A percentile compares a stretch with the other conserved stretches of the same genome.
phyloP scores from a whole-genome alignment of 1,139 yeast genomes.

The Yamadazyma dushanensis region DNA sequence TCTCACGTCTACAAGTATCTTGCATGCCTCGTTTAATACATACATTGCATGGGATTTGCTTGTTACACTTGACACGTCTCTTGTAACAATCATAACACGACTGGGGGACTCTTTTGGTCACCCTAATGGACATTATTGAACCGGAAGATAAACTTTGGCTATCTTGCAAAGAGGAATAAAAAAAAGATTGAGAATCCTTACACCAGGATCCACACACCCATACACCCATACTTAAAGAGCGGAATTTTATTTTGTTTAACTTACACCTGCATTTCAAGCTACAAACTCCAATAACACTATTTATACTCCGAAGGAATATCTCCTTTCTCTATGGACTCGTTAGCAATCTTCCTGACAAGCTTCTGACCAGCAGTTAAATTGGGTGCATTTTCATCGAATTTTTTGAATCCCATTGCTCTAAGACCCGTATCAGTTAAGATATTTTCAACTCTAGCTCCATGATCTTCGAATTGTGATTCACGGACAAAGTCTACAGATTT shows the following conservation, averaged over 20 bases:
- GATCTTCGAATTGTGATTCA: constrained; percentile 19
- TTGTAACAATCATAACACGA: constrained; percentile 26
- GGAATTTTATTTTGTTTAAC: too few relatives aligned
- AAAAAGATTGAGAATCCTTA: too few relatives aligned
- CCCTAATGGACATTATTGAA: constrained; percentile 4
- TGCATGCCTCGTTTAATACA: constrained; percentile 24
- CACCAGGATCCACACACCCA: too few relatives aligned
- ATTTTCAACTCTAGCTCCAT: constrained; percentile 16
- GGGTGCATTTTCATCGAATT: constrained; percentile 15
- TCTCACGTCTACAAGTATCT: constrained; percentile 12
- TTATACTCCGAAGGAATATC: neutral
- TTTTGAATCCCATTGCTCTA: constrained; percentile 22
- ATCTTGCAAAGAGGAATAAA: too few relatives aligned
- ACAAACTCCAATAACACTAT: too few relatives aligned
- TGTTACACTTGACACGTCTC: constrained; percentile 30
- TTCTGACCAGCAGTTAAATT: constrained; percentile 22
- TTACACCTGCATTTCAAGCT: too few relatives aligned
- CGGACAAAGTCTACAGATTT: neutral
- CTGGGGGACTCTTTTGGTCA: constrained; percentile 21
- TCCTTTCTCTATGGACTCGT: constrained; percentile 12
- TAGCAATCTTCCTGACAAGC: constrained; percentile 20
- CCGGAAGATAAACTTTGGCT: too few relatives aligned
- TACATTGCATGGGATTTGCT: constrained; percentile 30
- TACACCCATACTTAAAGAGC: too few relatives aligned
- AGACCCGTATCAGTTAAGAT: constrained; percentile 21